A percentile compares a stretch with the other conserved stretches of the same genome.
phyloP scores from a whole-genome alignment of 306 rosid genomes.

The Cucurbita maxima region DNA sequence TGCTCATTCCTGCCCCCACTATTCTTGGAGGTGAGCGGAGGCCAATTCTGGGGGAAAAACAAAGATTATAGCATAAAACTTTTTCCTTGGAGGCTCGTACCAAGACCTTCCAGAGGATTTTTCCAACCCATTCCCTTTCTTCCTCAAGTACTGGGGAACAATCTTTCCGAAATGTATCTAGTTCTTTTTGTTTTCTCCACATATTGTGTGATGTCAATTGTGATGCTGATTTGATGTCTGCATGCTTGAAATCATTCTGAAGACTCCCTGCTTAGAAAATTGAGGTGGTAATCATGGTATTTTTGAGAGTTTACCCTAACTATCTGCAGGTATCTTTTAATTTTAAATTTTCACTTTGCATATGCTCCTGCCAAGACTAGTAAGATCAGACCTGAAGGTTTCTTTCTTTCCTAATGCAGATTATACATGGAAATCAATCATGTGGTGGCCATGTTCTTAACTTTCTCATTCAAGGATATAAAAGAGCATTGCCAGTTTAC shows the following conservation, averaged over 20 bases:
- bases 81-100: not conserved
- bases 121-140: not conserved
- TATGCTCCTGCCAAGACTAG: not conserved
- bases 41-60: not conserved
- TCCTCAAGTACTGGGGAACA: not conserved
- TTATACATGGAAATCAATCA: slow-evolving; percentile 77
- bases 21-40: not conserved
- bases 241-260: not conserved
- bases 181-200: not conserved
- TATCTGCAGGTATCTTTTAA: not conserved
- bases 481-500: slow-evolving; percentile 87
- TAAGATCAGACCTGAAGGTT: not conserved
- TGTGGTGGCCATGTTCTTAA: slow-evolving; percentile 57
- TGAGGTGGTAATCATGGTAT: not conserved
- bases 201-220: not conserved
- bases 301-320: not conserved
- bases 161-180: not conserved
- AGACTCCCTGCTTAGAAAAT: not conserved
- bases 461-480: slow-evolving; percentile 71
- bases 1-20: not conserved
- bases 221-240: not conserved
- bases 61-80: not conserved
- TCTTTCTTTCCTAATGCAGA: slow-evolving; percentile 36
- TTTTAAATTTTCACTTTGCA: not conserved
- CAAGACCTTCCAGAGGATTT: not conserved